Conservation (phyloP, 208 protist species). For the Naegleria fowleri region DNA sequence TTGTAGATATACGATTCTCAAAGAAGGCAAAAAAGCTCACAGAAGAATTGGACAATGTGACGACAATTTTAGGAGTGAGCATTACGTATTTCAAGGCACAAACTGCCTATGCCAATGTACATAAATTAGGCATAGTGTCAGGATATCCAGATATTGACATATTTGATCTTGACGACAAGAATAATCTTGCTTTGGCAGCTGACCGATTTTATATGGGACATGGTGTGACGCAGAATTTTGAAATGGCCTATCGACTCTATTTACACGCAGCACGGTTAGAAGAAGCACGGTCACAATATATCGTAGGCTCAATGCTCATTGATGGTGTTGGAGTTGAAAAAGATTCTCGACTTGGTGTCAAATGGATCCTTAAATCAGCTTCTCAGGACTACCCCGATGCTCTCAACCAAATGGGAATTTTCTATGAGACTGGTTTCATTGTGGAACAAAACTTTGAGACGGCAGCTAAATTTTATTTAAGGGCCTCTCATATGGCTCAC, state of each 20-base stretch:
- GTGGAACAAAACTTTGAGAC: neutral
- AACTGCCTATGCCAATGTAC: neutral
- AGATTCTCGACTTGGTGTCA: neutral
- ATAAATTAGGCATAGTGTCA: neutral
- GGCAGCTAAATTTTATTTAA: neutral
- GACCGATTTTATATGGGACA: neutral
- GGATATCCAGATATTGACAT: neutral
- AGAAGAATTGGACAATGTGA: neutral
- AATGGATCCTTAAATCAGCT: slow-evolving; percentile 10
- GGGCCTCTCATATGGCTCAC: neutral
- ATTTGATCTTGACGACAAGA: neutral
- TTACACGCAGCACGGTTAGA: neutral
- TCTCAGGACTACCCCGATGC: neutral
- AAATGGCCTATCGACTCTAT: neutral
- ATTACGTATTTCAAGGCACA: neutral
- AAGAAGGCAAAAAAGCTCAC: neutral
- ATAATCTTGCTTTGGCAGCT: neutral
- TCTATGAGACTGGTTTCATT: neutral
- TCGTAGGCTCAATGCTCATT: slow-evolving; percentile 1
- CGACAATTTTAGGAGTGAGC: neutral
- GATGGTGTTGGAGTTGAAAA: neutral
- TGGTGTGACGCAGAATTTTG: slow-evolving; percentile 6
- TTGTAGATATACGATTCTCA: neutral
- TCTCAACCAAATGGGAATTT: slow-evolving; percentile 18
- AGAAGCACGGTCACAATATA: neutral